Evolutionary conservation across 768 basidiomycete species (phyloP).

Genomic region (Obba rivulosa): DNA sequence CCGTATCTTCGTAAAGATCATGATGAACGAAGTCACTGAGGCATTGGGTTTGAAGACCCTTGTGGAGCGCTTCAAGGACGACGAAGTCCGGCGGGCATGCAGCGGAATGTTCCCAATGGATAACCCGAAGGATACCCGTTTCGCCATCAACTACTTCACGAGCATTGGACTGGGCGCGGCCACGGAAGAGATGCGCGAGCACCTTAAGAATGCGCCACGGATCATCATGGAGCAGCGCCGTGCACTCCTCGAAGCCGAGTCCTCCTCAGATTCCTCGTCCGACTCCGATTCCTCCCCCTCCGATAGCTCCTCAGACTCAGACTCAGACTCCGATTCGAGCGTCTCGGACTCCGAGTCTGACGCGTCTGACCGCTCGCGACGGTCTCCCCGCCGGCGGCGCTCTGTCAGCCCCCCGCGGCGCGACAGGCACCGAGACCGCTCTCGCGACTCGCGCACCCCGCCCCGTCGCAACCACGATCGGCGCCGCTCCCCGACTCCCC

Average conservation of each 20-base stretch:
- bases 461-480: slow-evolving; percentile 12
- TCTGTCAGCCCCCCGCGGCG: slow-evolving; percentile 28
- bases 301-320: slow-evolving; percentile 40
- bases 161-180: slow-evolving; percentile 85
- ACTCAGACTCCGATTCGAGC: slow-evolving; percentile 33
- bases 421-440: slow-evolving; percentile 21
- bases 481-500: slow-evolving; percentile 18
- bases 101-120: slow-evolving; percentile 92
- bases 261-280: slow-evolving; percentile 38
- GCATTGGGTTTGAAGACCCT: slow-evolving; percentile 83
- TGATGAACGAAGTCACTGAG: slow-evolving; percentile 95
- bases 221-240: slow-evolving; percentile 93
- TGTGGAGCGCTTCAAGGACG: slow-evolving; percentile 87
- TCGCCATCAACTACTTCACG: slow-evolving; percentile 97
- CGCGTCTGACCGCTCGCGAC: slow-evolving; percentile 28
- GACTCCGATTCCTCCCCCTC: slow-evolving; percentile 31
- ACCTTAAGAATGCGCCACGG: slow-evolving; percentile 91
- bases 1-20: slow-evolving; percentile 96
- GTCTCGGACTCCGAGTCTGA: slow-evolving; percentile 33
- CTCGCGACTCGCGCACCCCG: slow-evolving; percentile 25
- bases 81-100: slow-evolving; percentile 69
- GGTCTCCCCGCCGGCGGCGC: slow-evolving; percentile 22
- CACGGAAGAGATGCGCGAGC: slow-evolving; percentile 97
- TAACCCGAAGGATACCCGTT: slow-evolving; percentile 93
- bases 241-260: slow-evolving; percentile 72